Evolutionary conservation across 179 eudicot species (phyloP).

Genomic region (Silene vulgaris): DNA sequence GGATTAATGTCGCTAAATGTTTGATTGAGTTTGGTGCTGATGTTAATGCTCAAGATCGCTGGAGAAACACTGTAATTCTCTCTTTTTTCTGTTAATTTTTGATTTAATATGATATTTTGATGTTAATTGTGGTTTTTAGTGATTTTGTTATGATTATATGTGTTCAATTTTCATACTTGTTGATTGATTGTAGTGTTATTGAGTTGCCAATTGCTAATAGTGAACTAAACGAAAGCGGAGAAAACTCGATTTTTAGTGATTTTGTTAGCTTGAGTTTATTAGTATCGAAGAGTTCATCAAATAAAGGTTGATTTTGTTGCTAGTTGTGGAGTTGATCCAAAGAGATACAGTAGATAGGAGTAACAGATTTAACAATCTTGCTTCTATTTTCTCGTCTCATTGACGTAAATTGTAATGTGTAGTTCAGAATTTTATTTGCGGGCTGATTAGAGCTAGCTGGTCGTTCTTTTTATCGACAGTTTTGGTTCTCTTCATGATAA

Average conservation of each 20-base stretch:
- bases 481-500: too few relatives aligned
- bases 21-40: conserved; percentile 73
- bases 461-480: too few relatives aligned
- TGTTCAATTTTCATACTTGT: not conserved
- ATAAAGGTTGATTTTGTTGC: too few relatives aligned
- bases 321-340: too few relatives aligned
- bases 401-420: too few relatives aligned
- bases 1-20: conserved; percentile 78
- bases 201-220: not conserved
- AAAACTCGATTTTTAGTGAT: not conserved
- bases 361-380: not conserved
- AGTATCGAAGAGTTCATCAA: not conserved
- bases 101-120: not conserved
- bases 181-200: not conserved
- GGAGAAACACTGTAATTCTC: conserved; percentile 62
- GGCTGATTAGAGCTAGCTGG: too few relatives aligned
- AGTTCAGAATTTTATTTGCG: too few relatives aligned
- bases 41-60: conserved; percentile 91
- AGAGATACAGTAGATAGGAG: too few relatives aligned
- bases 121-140: not conserved
- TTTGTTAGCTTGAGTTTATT: not conserved
- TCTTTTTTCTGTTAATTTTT: not conserved
- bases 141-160: conserved; percentile 1
- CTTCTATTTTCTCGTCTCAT: not conserved
- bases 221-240: not conserved